Evolutionary conservation across 2,329 filamentous ascomycete species (phyloP).

Genomic region (Aspergillus pseudoviridinutans): DNA sequence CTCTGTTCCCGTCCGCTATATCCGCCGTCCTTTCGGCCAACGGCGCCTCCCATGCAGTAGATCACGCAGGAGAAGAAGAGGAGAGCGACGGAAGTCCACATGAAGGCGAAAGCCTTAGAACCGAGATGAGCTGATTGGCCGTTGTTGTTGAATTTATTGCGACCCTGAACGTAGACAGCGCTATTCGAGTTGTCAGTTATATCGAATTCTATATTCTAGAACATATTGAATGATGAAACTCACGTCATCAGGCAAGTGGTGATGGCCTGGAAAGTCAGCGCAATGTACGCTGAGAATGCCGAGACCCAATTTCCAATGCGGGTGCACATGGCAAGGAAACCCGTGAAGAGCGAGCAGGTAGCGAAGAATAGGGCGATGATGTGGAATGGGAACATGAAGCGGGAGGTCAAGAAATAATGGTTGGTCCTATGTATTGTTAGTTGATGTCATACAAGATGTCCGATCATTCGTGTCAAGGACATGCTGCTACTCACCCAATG

Average conservation of each 20-base stretch:
- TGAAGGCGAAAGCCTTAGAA: constrained; percentile 57
- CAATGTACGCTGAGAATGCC: constrained; percentile 49
- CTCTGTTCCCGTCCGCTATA: constrained; percentile 36
- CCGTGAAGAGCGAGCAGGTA: constrained; percentile 43
- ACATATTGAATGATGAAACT: constrained; percentile 30
- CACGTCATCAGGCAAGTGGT: constrained; percentile 60
- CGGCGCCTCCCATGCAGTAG: constrained; percentile 50
- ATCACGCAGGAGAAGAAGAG: constrained; percentile 54
- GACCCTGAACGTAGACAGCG: constrained; percentile 57
- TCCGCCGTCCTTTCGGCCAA: constrained; percentile 28
- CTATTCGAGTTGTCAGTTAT: constrained; percentile 35
- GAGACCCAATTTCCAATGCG: constrained; percentile 51
- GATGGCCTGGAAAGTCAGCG: constrained; percentile 57
- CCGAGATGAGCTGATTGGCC: constrained; percentile 51
- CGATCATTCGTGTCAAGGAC: constrained; percentile 16
- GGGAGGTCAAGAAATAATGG: constrained; percentile 77
- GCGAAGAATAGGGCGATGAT: constrained; percentile 78
- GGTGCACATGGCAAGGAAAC: constrained; percentile 48
- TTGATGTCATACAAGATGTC: neutral
- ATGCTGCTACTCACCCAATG: constrained; percentile 42
- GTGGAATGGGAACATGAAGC: constrained; percentile 91
- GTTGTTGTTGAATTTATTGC: constrained; percentile 51
- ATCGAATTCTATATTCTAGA: neutral
- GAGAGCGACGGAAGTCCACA: constrained; percentile 56
- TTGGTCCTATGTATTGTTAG: constrained; percentile 42